Conservation (phyloP, 1,284 basidiomycete species). For the Leccinum cinnamomeum region DNA sequence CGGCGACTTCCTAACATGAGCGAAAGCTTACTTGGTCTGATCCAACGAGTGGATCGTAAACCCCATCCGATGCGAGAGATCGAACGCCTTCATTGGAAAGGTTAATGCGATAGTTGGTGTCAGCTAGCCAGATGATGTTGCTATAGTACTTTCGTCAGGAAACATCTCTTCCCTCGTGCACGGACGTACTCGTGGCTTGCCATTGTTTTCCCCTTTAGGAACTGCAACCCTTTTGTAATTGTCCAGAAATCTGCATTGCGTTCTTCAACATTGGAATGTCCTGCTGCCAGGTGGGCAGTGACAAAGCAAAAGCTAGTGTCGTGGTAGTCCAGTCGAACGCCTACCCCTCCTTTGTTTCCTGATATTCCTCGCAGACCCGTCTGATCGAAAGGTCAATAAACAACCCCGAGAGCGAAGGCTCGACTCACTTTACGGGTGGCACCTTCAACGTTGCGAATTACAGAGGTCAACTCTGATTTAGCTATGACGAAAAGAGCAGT, state of each 20-base stretch:
- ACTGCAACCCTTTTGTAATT: constrained; percentile 80
- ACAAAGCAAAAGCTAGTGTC: constrained; percentile 95
- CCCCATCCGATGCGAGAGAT: constrained; percentile 56
- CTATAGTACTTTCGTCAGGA: constrained; percentile 40
- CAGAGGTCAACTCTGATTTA: constrained; percentile 70
- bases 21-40: constrained; percentile 74
- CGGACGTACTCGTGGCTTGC: constrained; percentile 80
- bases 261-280: constrained; percentile 86
- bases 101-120: constrained; percentile 94
- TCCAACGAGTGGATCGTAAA: constrained; percentile 72
- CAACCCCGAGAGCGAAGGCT: not conserved
- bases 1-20: not conserved
- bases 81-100: constrained; percentile 82
- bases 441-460: constrained; percentile 90
- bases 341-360: constrained; percentile 96
- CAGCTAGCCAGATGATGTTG: constrained; percentile 91
- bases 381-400: constrained; percentile 41
- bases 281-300: constrained; percentile 94
- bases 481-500: constrained; percentile 89
- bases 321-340: constrained; percentile 87
- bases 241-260: constrained; percentile 93
- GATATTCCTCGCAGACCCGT: constrained; percentile 96
- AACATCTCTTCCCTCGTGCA: not conserved
- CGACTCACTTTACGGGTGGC: constrained; percentile 79
- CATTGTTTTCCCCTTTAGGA: constrained; percentile 87